phyloP scores from a whole-genome alignment of 805 yeast species.

The Wickerhamiella domercqiae region DNA sequence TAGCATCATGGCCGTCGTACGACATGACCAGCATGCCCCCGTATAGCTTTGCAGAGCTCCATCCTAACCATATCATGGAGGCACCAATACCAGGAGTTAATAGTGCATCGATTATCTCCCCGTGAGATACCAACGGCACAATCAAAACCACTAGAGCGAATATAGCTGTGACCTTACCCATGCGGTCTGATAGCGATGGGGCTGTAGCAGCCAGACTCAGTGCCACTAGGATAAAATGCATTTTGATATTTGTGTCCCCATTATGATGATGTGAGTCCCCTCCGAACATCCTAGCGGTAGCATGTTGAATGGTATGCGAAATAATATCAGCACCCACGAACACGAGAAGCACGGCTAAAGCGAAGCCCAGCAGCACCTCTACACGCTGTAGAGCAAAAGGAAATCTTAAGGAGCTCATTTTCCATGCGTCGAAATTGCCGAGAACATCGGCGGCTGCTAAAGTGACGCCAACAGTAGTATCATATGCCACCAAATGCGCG shows the following conservation, averaged over 20 bases:
- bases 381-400: slow-evolving; percentile 92
- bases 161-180: slow-evolving; percentile 18
- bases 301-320: slow-evolving; percentile 75
- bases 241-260: slow-evolving; percentile 2
- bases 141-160: slow-evolving; percentile 21
- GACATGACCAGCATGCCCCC: slow-evolving; percentile 32
- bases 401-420: slow-evolving; percentile 56
- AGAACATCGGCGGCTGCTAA: slow-evolving; percentile 60
- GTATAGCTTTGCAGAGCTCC: slow-evolving; percentile 26
- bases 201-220: background rate
- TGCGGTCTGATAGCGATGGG: slow-evolving; percentile 13
- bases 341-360: slow-evolving; percentile 63
- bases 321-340: slow-evolving; percentile 84
- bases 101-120: slow-evolving; percentile 20
- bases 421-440: slow-evolving; percentile 91
- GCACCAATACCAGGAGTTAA: slow-evolving; percentile 26
- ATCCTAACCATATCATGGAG: slow-evolving; percentile 29
- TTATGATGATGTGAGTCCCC: slow-evolving; percentile 22
- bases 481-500: slow-evolving; percentile 79
- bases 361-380: slow-evolving; percentile 79
- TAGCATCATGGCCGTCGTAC: slow-evolving; percentile 26
- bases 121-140: slow-evolving; percentile 20
- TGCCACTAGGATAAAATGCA: slow-evolving; percentile 1
- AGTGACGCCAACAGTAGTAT: slow-evolving; percentile 59
- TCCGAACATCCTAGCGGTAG: slow-evolving; percentile 26